Conservation (phyloP, 1,139 yeast species). For the Saccharomycopsis hybrid region DNA sequence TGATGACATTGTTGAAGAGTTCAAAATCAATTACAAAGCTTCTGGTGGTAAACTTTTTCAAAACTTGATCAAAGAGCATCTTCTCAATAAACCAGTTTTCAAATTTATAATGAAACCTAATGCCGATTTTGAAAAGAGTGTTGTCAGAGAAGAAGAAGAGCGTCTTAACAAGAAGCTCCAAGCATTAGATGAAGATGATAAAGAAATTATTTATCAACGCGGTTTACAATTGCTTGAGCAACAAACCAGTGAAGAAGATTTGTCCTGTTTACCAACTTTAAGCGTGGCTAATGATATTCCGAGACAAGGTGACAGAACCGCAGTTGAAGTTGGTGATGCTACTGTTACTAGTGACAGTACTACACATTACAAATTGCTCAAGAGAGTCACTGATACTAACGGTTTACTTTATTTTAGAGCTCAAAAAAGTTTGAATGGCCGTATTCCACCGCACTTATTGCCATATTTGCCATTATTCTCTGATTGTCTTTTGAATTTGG, state of each 20-base stretch:
- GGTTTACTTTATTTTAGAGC: slow-evolving; percentile 70
- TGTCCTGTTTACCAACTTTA: slow-evolving; percentile 74
- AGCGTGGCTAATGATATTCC: slow-evolving; percentile 62
- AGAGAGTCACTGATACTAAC: slow-evolving; percentile 60
- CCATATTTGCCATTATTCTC: slow-evolving; percentile 73
- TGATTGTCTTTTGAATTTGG: slow-evolving; percentile 77
- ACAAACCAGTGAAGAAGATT: slow-evolving; percentile 66
- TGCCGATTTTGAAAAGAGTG: slow-evolving; percentile 41
- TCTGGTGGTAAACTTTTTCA: slow-evolving; percentile 56
- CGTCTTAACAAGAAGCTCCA: slow-evolving; percentile 43
- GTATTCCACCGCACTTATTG: slow-evolving; percentile 54
- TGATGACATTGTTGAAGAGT: slow-evolving; percentile 50
- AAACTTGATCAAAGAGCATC: slow-evolving; percentile 45
- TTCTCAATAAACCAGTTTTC: slow-evolving; percentile 52
- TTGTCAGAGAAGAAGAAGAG: slow-evolving; percentile 48
- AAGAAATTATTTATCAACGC: slow-evolving; percentile 48
- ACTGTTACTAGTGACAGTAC: too few species aligned
- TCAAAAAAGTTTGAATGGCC: slow-evolving; percentile 42
- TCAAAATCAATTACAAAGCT: slow-evolving; percentile 50
- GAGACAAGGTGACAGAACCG: slow-evolving; percentile 41
- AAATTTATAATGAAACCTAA: slow-evolving; percentile 74
- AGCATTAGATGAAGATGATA: slow-evolving; percentile 49
- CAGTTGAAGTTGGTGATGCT: slow-evolving; percentile 29
- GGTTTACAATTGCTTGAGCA: slow-evolving; percentile 54
- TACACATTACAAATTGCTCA: slow-evolving; percentile 27